A percentile compares a stretch with the other conserved stretches of the same genome.
These are phyloP conservation scores for Prinsepia uniflora DNA, from an alignment of 306 rosid species.

Conservation along the genomic window DNA sequence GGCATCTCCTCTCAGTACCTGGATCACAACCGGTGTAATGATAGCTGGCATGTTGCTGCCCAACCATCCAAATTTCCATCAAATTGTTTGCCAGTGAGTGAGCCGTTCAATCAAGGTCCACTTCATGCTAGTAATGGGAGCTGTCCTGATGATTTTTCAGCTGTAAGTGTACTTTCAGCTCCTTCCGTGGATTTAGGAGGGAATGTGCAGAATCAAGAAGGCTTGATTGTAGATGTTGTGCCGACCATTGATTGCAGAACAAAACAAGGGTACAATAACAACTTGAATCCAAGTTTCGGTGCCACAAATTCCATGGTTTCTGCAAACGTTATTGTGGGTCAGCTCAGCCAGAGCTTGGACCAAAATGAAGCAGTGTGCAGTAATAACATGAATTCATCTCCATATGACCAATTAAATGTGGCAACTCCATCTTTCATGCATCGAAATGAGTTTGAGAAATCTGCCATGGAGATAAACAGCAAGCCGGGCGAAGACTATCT, in stretches of 20 bases:
- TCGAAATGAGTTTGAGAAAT: constrained; percentile 25
- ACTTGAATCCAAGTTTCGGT: constrained; percentile 27
- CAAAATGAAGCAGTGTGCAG: constrained; percentile 37
- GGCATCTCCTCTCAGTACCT: constrained; percentile 43
- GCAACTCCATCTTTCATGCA: constrained; percentile 29
- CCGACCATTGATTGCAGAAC: constrained; percentile 25
- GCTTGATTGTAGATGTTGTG: constrained; percentile 49
- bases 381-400: constrained; percentile 28
- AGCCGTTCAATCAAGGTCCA: constrained; percentile 36
- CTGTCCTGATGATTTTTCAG: constrained; percentile 40
- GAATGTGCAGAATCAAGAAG: constrained; percentile 39
- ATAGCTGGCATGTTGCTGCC: constrained; percentile 53
- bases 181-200: constrained; percentile 42
- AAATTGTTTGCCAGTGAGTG: constrained; percentile 43
- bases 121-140: constrained; percentile 34
- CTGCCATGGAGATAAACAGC: constrained; percentile 28
- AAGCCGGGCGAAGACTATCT: constrained; percentile 37
- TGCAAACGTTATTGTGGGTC: constrained; percentile 20
- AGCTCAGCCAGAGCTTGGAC: constrained; percentile 35
- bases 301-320: constrained; percentile 33
- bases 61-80: constrained; percentile 48
- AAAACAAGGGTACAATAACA: constrained; percentile 41
- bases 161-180: constrained; percentile 33
- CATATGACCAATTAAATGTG: constrained; percentile 33
- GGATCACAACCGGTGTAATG: constrained; percentile 44